Conservation (phyloP, 331 rosid genomes). For the Quercus lobata region DNA sequence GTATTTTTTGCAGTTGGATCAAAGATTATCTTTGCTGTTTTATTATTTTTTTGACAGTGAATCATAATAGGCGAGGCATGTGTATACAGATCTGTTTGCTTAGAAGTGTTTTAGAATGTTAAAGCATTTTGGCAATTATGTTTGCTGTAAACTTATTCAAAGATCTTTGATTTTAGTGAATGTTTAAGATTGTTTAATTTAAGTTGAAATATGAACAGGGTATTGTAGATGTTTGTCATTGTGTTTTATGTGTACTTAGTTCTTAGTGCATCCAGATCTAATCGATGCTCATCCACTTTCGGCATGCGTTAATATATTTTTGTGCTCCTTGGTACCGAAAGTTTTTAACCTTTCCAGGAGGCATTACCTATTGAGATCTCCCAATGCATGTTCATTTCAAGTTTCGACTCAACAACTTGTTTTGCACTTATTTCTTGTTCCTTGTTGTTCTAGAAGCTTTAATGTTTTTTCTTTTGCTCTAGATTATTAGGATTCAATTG, state of each 20-base stretch:
- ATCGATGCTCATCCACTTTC: not conserved
- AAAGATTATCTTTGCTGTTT: not conserved
- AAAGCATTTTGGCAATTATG: not conserved
- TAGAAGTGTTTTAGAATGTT: not conserved
- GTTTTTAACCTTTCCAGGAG: not conserved
- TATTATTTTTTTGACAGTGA: not conserved
- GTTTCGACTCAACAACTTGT: not conserved
- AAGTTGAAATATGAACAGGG: not conserved
- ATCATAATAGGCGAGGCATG: not conserved
- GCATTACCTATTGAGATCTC: slow-evolving; percentile 7
- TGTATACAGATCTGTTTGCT: not conserved
- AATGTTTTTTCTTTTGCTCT: not conserved
- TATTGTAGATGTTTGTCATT: not conserved
- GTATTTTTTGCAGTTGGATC: not conserved
- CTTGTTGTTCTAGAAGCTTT: not conserved
- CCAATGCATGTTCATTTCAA: not conserved
- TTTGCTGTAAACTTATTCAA: not conserved
- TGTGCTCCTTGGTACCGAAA: not conserved
- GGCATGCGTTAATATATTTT: not conserved
- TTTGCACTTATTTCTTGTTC: not conserved
- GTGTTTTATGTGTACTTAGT: not conserved
- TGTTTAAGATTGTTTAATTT: not conserved
- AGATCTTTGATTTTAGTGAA: not conserved
- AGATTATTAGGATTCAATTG: not conserved
- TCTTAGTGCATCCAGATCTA: not conserved